Conservation (phyloP, 805 yeast genomes). For the Huiozyma naganishii region DNA sequence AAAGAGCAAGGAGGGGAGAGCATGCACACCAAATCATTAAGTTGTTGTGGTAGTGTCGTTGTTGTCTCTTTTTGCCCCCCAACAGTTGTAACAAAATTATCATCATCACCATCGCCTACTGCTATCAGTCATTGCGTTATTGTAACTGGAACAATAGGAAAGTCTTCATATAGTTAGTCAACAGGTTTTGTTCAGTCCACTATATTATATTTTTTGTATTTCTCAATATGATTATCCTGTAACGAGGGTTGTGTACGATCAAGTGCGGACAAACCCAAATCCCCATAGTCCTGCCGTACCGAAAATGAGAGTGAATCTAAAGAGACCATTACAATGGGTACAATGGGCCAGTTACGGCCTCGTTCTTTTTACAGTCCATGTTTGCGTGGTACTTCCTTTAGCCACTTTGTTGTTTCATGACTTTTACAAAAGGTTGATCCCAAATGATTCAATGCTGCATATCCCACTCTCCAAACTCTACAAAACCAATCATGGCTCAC, state of each 20-base stretch:
- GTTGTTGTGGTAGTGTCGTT: not conserved
- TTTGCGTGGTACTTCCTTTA: constrained; percentile 20
- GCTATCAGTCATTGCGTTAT: not conserved
- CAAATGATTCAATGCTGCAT: constrained; percentile 20
- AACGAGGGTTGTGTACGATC: no score
- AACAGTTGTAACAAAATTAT: no score
- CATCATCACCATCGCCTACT: no score
- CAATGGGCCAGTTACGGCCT: constrained; percentile 21
- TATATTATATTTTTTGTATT: no score
- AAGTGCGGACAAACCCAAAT: no score
- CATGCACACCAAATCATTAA: not conserved
- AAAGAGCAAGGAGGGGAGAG: no score
- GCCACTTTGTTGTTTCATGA: constrained; percentile 22
- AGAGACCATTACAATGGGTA: constrained; percentile 21
- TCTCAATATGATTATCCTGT: no score
- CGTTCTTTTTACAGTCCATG: constrained; percentile 11
- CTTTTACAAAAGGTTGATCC: constrained; percentile 18
- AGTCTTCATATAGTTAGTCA: not conserved
- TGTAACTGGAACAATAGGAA: not conserved
- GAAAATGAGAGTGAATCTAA: constrained; percentile 19
- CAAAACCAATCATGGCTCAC: not conserved
- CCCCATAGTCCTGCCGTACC: not conserved
- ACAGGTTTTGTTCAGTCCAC: no score
- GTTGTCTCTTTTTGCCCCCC: no score
- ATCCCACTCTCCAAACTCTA: constrained; percentile 10